Evolutionary conservation across 2,329 filamentous ascomycete genomes (phyloP).

Genomic region (Penicillium janthinellum): DNA sequence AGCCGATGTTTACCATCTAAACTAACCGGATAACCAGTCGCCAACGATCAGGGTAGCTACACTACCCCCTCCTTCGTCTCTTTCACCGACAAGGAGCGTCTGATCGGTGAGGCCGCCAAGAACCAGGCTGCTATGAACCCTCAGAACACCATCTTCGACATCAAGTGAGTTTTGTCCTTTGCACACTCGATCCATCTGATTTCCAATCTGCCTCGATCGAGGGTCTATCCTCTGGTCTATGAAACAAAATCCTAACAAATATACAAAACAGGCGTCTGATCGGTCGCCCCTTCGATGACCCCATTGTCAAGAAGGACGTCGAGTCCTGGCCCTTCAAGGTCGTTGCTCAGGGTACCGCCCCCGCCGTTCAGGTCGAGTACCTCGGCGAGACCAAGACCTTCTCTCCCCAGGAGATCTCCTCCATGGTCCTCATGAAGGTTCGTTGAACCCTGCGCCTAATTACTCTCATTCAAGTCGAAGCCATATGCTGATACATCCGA

Average conservation of each 20-base stretch:
- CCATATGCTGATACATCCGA: slow-evolving; percentile 2
- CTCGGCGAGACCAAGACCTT: slow-evolving; percentile 93
- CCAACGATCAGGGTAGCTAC: slow-evolving; percentile 99
- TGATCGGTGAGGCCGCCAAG: slow-evolving; percentile 99
- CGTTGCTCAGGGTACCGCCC: slow-evolving; percentile 82
- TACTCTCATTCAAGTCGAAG: neutral
- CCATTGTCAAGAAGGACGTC: slow-evolving; percentile 97
- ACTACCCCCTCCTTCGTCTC: slow-evolving; percentile 99
- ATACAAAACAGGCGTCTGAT: slow-evolving; percentile 77
- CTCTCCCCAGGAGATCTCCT: slow-evolving; percentile 97
- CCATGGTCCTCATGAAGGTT: slow-evolving; percentile 98
- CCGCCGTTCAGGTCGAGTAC: slow-evolving; percentile 93
- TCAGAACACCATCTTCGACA: slow-evolving; percentile 95
- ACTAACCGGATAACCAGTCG: slow-evolving; percentile 57
- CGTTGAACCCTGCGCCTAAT: slow-evolving; percentile 24
- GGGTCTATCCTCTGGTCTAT: neutral
- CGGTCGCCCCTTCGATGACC: slow-evolving; percentile 91
- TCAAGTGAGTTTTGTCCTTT: slow-evolving; percentile 72
- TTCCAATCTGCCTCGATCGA: neutral
- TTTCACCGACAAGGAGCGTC: slow-evolving; percentile 97
- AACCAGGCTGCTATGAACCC: slow-evolving; percentile 99
- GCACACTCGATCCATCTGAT: neutral
- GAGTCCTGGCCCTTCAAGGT: slow-evolving; percentile 99
- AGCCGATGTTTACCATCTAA: neutral
- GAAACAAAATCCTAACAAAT: slow-evolving; percentile 11